Evolutionary conservation across 1,139 yeast genomes (phyloP).

Genomic region (Sugiyamaella novakii): DNA sequence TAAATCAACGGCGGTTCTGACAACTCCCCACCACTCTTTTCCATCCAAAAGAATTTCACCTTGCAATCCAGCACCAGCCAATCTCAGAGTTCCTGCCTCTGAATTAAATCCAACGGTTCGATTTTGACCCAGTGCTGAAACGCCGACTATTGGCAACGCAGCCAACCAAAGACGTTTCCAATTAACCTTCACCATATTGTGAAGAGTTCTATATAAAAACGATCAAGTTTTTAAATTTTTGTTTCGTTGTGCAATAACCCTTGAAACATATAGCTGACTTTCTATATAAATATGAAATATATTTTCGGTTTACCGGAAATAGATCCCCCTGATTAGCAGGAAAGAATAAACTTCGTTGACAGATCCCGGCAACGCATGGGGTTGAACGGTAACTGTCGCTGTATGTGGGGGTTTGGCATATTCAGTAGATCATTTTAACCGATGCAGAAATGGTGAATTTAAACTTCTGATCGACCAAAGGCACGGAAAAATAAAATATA

Average conservation of each 20-base stretch:
- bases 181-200: conserved; percentile 4
- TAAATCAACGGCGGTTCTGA: conserved; percentile 27
- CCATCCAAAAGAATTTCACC: conserved; percentile 31
- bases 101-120: conserved; percentile 16
- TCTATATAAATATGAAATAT: conserved; percentile 12
- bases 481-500: not conserved
- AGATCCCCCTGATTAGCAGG: conserved; percentile 1
- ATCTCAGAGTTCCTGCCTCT: conserved; percentile 12
- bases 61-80: conserved; percentile 12
- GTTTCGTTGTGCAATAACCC: not conserved
- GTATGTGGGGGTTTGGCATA: not conserved
- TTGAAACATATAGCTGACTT: conserved; percentile 1
- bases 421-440: conserved; percentile 14
- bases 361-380: too few relatives aligned
- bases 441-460: not conserved
- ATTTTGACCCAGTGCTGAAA: conserved; percentile 16
- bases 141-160: conserved; percentile 10
- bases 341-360: too few relatives aligned
- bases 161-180: conserved; percentile 13
- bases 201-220: not conserved
- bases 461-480: not conserved
- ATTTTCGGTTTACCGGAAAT: conserved; percentile 1
- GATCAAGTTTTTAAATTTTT: not conserved
- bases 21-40: conserved; percentile 26
- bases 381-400: too few relatives aligned